A percentile compares a stretch with the other conserved stretches of the same genome.
Evolutionary conservation across 345 rosid species (phyloP).

Genomic region (Eucalyptus cloeziana): DNA sequence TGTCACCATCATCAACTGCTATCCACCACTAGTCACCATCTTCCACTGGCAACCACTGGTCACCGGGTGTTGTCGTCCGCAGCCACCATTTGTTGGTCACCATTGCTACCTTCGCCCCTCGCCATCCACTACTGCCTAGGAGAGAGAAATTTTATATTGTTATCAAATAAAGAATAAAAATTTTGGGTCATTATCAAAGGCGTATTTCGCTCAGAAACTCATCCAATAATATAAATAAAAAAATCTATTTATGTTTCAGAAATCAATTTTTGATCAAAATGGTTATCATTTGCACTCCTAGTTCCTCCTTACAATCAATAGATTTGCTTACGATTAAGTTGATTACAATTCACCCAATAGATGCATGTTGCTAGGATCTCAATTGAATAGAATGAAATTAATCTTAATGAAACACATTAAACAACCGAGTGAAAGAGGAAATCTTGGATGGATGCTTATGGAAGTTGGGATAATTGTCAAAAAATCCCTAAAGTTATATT

Average conservation of each 20-base stretch:
- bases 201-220: fast-evolving
- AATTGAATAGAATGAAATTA: neutral
- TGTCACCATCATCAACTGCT: fast-evolving
- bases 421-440: neutral
- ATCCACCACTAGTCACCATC: no score
- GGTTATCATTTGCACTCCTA: no score
- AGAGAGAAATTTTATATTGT: no score
- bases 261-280: no score
- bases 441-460: neutral
- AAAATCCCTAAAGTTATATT: no score
- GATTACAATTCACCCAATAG: neutral
- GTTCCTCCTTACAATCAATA: neutral
- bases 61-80: fast-evolving
- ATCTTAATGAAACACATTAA: neutral
- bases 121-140: no score
- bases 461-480: neutral
- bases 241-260: no score
- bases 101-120: fast-evolving
- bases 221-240: no score
- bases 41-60: no score
- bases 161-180: no score
- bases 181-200: no score
- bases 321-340: neutral
- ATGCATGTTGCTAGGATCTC: neutral
- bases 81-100: no score